Conservation (phyloP, 768 basidiomycete species). For the Termitomyces sp. region DNA sequence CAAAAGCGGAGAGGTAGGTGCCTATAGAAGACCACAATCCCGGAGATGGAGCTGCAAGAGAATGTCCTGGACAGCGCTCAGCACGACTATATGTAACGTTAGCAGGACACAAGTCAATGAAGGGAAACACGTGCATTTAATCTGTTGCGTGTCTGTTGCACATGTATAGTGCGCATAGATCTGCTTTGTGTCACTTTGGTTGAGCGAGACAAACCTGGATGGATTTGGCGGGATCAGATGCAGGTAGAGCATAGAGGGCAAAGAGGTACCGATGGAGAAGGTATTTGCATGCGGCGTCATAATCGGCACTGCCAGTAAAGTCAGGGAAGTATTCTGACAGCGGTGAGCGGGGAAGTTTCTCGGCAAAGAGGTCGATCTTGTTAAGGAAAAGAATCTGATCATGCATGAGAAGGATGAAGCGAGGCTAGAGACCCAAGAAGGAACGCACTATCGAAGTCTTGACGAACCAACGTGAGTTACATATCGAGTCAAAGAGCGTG, state of each 20-base stretch:
- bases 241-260: neutral
- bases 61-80: constrained; percentile 87
- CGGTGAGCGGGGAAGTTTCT: constrained; percentile 85
- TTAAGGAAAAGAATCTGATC: constrained; percentile 86
- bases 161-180: constrained; percentile 93
- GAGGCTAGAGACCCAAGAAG: neutral
- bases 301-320: constrained; percentile 77
- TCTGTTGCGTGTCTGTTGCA: constrained; percentile 90
- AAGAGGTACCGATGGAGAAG: constrained; percentile 40
- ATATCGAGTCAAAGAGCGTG: constrained; percentile 96
- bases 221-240: neutral
- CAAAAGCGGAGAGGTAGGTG: neutral
- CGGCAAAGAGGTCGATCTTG: constrained; percentile 95
- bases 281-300: constrained; percentile 86
- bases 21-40: constrained; percentile 75
- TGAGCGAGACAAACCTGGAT: constrained; percentile 75
- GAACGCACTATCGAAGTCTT: constrained; percentile 83
- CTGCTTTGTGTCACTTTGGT: constrained; percentile 86
- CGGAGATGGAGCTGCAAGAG: constrained; percentile 80
- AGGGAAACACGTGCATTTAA: constrained; percentile 60
- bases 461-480: constrained; percentile 95
- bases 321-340: constrained; percentile 90
- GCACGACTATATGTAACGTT: constrained; percentile 43
- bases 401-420: neutral
- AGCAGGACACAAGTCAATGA: neutral